phyloP scores from a whole-genome alignment of 108 stramenopile species.

The Conticribra guillardii region DNA sequence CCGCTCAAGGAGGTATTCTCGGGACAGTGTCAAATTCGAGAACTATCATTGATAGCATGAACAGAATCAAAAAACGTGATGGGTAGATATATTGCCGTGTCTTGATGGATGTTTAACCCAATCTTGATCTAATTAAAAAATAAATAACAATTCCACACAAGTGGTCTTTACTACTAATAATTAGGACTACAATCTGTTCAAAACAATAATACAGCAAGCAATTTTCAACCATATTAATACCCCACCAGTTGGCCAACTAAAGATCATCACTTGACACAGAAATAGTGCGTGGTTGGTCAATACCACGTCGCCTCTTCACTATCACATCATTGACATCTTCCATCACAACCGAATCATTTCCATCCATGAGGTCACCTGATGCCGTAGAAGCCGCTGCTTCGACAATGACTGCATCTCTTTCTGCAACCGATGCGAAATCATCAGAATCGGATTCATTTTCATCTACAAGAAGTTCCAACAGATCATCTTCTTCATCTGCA shows the following conservation, averaged over 20 bases:
- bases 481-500: conserved; percentile 27
- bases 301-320: conserved; percentile 18
- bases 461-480: conserved; percentile 30
- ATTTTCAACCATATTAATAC: not conserved
- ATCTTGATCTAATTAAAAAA: not conserved
- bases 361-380: not conserved
- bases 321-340: conserved; percentile 33
- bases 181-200: not conserved
- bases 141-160: not conserved
- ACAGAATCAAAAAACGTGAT: not conserved
- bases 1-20: conserved; percentile 73
- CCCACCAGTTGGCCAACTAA: not conserved
- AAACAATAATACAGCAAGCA: not conserved
- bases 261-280: conserved; percentile 56
- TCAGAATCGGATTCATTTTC: conserved; percentile 30
- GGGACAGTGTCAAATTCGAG: conserved; percentile 59
- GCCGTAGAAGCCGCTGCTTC: conserved; percentile 4
- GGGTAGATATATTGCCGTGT: not conserved
- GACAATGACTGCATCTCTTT: conserved; percentile 8
- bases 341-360: conserved; percentile 41
- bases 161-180: too few relatives aligned
- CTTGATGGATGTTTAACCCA: not conserved
- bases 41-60: conserved; percentile 12
- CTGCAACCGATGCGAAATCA: conserved; percentile 20
- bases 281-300: conserved; percentile 49